Evolutionary conservation across 1,284 basidiomycete genomes (phyloP), one percentile per base, ranked within the genome.

Genomic region (Rugosomyces carneus): DNA sequence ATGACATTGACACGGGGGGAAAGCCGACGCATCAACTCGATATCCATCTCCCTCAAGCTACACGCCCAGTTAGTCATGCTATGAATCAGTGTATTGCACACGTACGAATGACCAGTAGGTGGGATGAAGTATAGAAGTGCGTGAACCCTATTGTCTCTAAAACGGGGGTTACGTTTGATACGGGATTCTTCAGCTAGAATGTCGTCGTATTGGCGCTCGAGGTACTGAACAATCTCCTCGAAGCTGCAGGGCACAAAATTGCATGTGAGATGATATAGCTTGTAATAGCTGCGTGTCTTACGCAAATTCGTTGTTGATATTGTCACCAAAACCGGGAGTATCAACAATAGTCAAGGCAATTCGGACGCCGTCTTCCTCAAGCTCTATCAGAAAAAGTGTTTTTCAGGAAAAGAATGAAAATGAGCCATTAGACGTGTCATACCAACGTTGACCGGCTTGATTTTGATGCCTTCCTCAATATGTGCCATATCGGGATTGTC

Each of bases 141-240:
- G 60, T 99, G 96, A 10, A 94, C 81, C 54, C 93, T 80, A 75
- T 98, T 98, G 71, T 99, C 96, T 63, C 93, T 84, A 81, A 98
- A 99, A 53, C 96, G 88, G 19, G 95, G 94, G 73, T 98, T 98
- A 79, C 96, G 95, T 75, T 97, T 99, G 75, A 99, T 99, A 61
- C 96, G 84, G 52, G 92, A 95, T 73, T 99, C 96, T 67, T 99
- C 95, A 8, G 95, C 93, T 53, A 99, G 78, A 65, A 99, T 97
- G 60, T 99, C 95, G 57, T 99, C 96, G 71, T 99, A 99, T 81
- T 99, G 95, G 52, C 95, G 87, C 68, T 99, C 96, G 53, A 99
- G 85, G 71, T 99, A 84, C 52, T 90, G 90, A 46, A 95, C 87
- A 57, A 99, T 99, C 68, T 98, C 95, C 62, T 90, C 86, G 71